phyloP scores from a whole-genome alignment of 331 rosid species.

The Arachis monticola region DNA sequence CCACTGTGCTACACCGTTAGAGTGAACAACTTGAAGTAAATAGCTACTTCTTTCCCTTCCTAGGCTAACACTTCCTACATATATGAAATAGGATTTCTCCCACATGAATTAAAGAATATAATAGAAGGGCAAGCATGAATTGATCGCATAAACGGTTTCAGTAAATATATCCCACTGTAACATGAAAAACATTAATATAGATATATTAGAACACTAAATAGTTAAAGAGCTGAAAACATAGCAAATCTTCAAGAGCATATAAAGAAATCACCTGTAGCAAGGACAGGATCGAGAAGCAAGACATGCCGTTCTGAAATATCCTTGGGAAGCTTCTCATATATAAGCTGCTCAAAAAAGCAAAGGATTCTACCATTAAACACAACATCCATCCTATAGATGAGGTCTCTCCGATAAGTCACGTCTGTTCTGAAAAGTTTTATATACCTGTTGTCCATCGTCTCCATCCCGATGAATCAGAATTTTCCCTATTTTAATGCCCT shows the following conservation, averaged over 20 bases:
- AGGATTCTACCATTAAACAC: slow-evolving; percentile 32
- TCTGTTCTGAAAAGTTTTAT: slow-evolving; percentile 20
- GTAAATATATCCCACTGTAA: slow-evolving; percentile 21
- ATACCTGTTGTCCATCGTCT: slow-evolving; percentile 91
- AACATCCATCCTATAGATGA: slow-evolving; percentile 7
- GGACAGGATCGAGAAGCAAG: slow-evolving; percentile 88
- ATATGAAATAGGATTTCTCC: background rate
- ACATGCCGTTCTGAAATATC: slow-evolving; percentile 98
- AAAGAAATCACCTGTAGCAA: slow-evolving; percentile 80
- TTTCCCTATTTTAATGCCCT: slow-evolving; percentile 96
- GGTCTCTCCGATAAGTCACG: slow-evolving; percentile 18
- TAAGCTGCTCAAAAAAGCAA: slow-evolving; percentile 49
- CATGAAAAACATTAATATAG: too few relatives aligned
- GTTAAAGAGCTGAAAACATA: slow-evolving; percentile 22
- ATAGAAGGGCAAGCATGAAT: background rate
- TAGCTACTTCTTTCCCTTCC: background rate
- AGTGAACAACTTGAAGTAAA: background rate
- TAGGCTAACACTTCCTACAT: slow-evolving; percentile 16
- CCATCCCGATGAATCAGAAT: slow-evolving; percentile 97
- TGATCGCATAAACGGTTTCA: background rate
- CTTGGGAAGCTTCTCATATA: too few relatives aligned
- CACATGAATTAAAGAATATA: slow-evolving; percentile 22
- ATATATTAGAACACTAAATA: slow-evolving; percentile 3
- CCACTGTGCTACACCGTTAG: background rate
- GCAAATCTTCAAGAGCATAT: slow-evolving; percentile 12